Conservation (phyloP, 139 green algal genomes). For the Chlorella sp. region DNA sequence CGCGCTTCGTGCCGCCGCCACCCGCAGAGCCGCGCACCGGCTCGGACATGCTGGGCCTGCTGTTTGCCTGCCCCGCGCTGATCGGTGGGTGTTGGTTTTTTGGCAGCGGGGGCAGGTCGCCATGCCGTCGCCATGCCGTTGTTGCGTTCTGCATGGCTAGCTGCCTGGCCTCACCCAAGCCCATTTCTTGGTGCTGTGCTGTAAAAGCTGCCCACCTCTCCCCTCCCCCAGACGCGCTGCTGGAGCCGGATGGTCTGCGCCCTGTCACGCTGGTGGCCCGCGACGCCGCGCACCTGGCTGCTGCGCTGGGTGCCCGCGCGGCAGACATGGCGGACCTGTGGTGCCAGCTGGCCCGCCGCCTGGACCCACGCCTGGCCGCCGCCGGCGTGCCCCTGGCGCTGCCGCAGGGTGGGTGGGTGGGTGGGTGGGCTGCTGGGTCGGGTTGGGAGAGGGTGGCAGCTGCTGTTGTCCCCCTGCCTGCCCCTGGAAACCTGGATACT, state of each 20-base stretch:
- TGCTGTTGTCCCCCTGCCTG: too few species aligned
- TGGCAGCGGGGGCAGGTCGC: too few species aligned
- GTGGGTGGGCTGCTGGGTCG: not conserved
- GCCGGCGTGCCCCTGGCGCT: not conserved
- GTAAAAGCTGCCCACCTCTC: too few species aligned
- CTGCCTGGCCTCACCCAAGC: too few species aligned
- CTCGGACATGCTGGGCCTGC: not conserved
- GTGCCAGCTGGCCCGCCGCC: slow-evolving; percentile 2
- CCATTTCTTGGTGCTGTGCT: too few species aligned
- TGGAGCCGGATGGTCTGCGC: slow-evolving; percentile 10
- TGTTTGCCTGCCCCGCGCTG: not conserved
- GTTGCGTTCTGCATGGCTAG: too few species aligned
- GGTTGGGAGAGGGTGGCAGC: too few species aligned
- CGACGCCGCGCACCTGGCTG: not conserved
- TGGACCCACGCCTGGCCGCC: not conserved
- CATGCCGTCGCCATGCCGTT: too few species aligned
- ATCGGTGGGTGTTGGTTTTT: not conserved
- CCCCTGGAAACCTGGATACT: not conserved
- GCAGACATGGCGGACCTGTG: not conserved
- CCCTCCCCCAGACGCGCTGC: not conserved
- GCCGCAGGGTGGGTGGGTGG: not conserved
- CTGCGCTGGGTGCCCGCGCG: not conserved
- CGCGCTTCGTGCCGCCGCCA: not conserved
- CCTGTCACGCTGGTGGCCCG: slow-evolving; percentile 5
- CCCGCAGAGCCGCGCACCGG: not conserved